Conservation (phyloP, 192 early-diverging fungal species). For the Gigaspora rosea region DNA sequence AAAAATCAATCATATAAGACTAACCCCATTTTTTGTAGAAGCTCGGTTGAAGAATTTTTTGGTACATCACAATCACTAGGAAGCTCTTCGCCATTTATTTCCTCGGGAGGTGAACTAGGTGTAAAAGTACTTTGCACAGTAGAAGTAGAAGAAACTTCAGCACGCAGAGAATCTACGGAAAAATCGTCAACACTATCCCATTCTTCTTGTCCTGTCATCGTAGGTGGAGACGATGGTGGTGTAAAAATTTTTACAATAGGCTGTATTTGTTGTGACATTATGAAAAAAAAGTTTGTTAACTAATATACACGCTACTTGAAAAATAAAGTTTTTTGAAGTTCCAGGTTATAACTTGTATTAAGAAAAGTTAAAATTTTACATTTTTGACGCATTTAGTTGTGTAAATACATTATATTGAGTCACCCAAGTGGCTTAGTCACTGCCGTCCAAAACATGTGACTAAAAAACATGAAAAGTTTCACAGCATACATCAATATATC, state of each 20-base stretch:
- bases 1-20: conserved; percentile 3
- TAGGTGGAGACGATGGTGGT: conserved; percentile 13
- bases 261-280: neutral
- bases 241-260: conserved; percentile 22
- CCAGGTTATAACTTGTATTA: too few species aligned
- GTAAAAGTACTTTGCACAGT: conserved; percentile 25
- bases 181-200: conserved; percentile 32
- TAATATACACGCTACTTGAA: too few species aligned
- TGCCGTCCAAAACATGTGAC: too few species aligned
- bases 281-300: too few species aligned
- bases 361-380: too few species aligned
- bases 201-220: conserved; percentile 22
- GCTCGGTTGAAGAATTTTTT: conserved; percentile 10
- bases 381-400: too few species aligned
- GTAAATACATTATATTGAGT: too few species aligned
- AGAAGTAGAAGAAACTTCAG: conserved; percentile 24
- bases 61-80: conserved; percentile 3
- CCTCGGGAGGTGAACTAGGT: conserved; percentile 22
- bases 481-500: too few species aligned
- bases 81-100: conserved; percentile 26
- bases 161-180: conserved; percentile 24
- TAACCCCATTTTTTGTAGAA: conserved; percentile 34
- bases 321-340: too few species aligned
- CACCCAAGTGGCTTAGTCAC: too few species aligned
- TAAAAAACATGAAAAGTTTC: too few species aligned